Percentiles rank a stretch among this genome's conserved stretches.
Evolutionary conservation across 805 yeast species (phyloP).

Genomic region (Candida caryicola): DNA sequence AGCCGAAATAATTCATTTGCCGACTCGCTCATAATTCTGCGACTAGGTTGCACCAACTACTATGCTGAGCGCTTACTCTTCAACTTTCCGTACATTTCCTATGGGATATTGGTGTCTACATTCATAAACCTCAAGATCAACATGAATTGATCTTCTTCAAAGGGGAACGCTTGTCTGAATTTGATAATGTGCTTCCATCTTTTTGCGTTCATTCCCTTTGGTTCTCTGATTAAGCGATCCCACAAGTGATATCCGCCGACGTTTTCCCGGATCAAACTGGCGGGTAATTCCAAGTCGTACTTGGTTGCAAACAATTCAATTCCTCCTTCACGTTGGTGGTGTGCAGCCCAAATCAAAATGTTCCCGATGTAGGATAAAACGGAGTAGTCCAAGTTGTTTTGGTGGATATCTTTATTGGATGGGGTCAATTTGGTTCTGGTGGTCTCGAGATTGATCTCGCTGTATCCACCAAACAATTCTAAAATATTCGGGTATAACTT

Average conservation of each 20-base stretch:
- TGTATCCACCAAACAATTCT: slow-evolving; percentile 27
- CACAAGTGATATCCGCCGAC: slow-evolving; percentile 41
- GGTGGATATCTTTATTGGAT: slow-evolving; percentile 32
- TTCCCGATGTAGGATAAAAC: slow-evolving; percentile 38
- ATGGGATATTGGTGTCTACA: slow-evolving; percentile 21
- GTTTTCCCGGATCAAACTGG: slow-evolving; percentile 15
- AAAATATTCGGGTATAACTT: slow-evolving; percentile 24
- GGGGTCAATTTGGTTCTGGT: slow-evolving; percentile 34
- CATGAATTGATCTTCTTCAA: slow-evolving; percentile 40
- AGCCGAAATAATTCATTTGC: no score
- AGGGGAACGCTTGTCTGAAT: slow-evolving; percentile 34
- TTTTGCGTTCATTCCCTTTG: slow-evolving; percentile 33
- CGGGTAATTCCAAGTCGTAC: slow-evolving; percentile 19
- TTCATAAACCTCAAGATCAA: slow-evolving; percentile 35
- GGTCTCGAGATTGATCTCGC: slow-evolving; percentile 30
- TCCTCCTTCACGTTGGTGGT: slow-evolving; percentile 19
- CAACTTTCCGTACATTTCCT: not conserved
- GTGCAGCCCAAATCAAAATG: slow-evolving; percentile 36
- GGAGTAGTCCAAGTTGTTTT: slow-evolving; percentile 36
- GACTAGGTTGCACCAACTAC: no score
- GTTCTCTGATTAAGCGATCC: slow-evolving; percentile 35
- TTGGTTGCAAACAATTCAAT: slow-evolving; percentile 13
- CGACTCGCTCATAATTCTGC: no score
- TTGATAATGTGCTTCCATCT: slow-evolving; percentile 43
- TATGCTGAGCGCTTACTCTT: no score